Conservation (phyloP, 2,329 filamentous ascomycete genomes). For the Aureobasidium sp. region DNA sequence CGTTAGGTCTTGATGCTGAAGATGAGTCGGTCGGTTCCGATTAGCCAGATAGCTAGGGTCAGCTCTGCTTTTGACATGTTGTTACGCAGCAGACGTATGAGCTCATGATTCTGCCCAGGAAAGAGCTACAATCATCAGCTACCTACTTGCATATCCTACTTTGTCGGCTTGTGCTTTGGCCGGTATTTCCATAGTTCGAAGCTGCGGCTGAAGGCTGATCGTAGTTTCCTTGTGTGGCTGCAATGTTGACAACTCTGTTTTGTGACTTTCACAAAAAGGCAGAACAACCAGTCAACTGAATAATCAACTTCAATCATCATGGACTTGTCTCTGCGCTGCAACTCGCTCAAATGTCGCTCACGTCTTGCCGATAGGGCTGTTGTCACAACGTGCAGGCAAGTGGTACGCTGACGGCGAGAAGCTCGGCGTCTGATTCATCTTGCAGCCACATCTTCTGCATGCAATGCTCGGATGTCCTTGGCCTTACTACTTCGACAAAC, state of each 20-base stretch:
- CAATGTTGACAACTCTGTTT: neutral
- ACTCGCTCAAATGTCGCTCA: conserved; percentile 65
- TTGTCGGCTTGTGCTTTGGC: neutral
- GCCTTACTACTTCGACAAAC: conserved; percentile 46
- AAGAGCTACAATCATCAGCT: too few species aligned
- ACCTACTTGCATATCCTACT: too few species aligned
- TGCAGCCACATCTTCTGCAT: conserved; percentile 77
- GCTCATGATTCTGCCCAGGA: too few species aligned
- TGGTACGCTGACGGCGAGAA: neutral
- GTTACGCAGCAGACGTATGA: too few species aligned
- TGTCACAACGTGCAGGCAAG: conserved; percentile 81
- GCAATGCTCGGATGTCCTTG: conserved; percentile 58
- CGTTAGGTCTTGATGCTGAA: conserved; percentile 48
- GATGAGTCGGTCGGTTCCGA: neutral
- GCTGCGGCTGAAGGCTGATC: neutral
- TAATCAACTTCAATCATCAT: conserved; percentile 36
- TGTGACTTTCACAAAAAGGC: neutral
- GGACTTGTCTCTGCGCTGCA: conserved; percentile 72
- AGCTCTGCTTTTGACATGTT: neutral
- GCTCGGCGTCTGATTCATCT: neutral
- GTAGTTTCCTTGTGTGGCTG: neutral
- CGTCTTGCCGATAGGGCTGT: conserved; percentile 64
- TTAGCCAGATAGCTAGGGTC: neutral
- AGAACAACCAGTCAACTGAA: too few species aligned
- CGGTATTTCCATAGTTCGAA: too few species aligned